phyloP scores from a whole-genome alignment of 768 basidiomycete genomes.

The Psilocybe sp. region DNA sequence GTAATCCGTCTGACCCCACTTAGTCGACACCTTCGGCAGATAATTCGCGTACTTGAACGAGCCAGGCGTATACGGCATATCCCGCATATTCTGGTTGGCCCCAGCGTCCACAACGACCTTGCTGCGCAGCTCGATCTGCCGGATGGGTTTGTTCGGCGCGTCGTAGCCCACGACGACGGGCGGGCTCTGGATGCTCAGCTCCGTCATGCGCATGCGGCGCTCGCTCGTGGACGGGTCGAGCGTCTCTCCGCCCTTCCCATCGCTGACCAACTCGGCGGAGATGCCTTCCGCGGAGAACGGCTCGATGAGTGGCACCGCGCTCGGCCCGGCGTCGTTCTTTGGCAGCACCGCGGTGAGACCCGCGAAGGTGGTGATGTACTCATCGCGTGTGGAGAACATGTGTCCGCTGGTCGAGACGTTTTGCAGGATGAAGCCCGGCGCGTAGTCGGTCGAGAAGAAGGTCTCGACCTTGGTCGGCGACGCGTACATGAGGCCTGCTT shows the following conservation, averaged over 20 bases:
- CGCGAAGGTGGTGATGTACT: conserved; percentile 39
- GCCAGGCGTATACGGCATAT: conserved; percentile 33
- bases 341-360: conserved; percentile 34
- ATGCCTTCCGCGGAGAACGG: conserved; percentile 27
- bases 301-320: conserved; percentile 23
- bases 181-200: conserved; percentile 26
- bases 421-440: conserved; percentile 59
- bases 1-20: too few species aligned
- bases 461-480: conserved; percentile 52
- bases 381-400: background rate
- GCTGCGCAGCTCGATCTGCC: conserved; percentile 32
- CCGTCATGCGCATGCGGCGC: conserved; percentile 24
- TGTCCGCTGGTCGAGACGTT: conserved; percentile 7
- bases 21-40: too few species aligned
- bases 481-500: conserved; percentile 62
- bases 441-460: conserved; percentile 44
- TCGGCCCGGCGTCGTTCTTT: conserved; percentile 6
- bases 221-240: conserved; percentile 21
- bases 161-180: conserved; percentile 44
- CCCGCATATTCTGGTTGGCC: conserved; percentile 24
- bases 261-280: conserved; percentile 6
- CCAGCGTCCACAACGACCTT: conserved; percentile 38
- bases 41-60: background rate
- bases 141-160: conserved; percentile 28
- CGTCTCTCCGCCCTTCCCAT: background rate